These are phyloP conservation scores for Meyerozyma carpophila DNA, from an alignment of 1,139 yeast genomes.

Conservation along the genomic window DNA sequence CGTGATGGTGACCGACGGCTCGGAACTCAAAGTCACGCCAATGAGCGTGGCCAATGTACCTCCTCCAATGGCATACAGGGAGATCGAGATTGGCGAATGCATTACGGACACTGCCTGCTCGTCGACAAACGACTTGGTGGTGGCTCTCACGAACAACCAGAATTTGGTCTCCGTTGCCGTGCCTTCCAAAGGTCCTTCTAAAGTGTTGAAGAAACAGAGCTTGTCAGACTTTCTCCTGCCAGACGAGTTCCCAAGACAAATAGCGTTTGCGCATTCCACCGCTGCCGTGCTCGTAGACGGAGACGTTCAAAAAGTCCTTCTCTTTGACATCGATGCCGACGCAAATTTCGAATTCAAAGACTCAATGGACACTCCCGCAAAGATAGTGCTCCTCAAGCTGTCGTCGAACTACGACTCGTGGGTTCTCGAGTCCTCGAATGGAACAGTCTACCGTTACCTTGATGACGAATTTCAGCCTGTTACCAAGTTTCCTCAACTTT, in stretches of 20 bases:
- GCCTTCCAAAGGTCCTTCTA: neutral
- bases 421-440: conserved; percentile 61
- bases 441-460: conserved; percentile 43
- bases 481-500: conserved; percentile 61
- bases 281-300: conserved; percentile 58
- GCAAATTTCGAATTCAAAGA: conserved; percentile 26
- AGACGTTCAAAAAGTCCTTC: conserved; percentile 41
- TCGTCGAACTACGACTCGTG: conserved; percentile 49
- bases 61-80: conserved; percentile 84
- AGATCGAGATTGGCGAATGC: conserved; percentile 44
- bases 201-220: neutral
- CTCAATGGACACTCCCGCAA: conserved; percentile 40
- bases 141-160: conserved; percentile 44
- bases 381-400: conserved; percentile 53
- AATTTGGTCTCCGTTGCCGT: conserved; percentile 11
- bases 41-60: conserved; percentile 84
- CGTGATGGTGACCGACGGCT: conserved; percentile 77
- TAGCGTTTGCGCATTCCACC: conserved; percentile 50
- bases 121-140: conserved; percentile 53
- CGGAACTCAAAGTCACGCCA: conserved; percentile 72
- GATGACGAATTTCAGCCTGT: conserved; percentile 25
- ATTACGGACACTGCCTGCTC: conserved; percentile 65
- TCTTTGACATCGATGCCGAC: conserved; percentile 28
- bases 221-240: conserved; percentile 16
- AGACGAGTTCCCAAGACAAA: conserved; percentile 54